phyloP scores from a whole-genome alignment of 2,329 filamentous ascomycete genomes.

The Onygena corvina region DNA sequence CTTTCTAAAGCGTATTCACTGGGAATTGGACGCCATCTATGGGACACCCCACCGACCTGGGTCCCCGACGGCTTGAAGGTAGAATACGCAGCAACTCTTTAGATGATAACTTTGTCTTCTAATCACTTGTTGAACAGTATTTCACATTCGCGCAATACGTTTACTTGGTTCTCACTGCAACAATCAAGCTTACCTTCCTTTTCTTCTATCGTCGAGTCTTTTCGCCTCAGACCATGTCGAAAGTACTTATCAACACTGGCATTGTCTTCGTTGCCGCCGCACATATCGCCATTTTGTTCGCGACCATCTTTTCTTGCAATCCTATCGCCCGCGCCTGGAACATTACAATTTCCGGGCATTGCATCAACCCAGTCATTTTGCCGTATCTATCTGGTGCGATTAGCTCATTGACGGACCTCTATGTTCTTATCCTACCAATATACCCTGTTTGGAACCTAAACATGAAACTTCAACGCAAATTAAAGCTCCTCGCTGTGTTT shows the following conservation, averaged over 20 bases:
- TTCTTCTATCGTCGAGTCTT: constrained; percentile 6
- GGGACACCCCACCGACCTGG: constrained; percentile 4
- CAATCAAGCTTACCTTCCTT: constrained; percentile 4
- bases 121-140: not conserved
- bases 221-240: constrained; percentile 4
- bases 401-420: not conserved
- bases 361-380: constrained; percentile 13
- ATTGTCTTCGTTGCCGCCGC: constrained; percentile 17
- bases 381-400: constrained; percentile 1
- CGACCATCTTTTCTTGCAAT: constrained; percentile 15
- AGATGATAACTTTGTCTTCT: not conserved
- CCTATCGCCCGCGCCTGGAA: constrained; percentile 17
- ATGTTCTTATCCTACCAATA: constrained; percentile 5
- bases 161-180: constrained; percentile 1
- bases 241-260: not conserved
- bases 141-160: constrained; percentile 7
- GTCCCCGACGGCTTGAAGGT: not conserved
- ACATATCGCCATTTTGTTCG: constrained; percentile 17
- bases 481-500: constrained; percentile 2
- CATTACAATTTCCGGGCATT: constrained; percentile 12
- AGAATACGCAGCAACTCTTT: not conserved
- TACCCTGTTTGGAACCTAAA: constrained; percentile 4
- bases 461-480: not conserved
- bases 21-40: constrained; percentile 6
- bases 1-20: not conserved